phyloP scores from a whole-genome alignment of 257 asterid genomes.

The Cynanchum wilfordii region DNA sequence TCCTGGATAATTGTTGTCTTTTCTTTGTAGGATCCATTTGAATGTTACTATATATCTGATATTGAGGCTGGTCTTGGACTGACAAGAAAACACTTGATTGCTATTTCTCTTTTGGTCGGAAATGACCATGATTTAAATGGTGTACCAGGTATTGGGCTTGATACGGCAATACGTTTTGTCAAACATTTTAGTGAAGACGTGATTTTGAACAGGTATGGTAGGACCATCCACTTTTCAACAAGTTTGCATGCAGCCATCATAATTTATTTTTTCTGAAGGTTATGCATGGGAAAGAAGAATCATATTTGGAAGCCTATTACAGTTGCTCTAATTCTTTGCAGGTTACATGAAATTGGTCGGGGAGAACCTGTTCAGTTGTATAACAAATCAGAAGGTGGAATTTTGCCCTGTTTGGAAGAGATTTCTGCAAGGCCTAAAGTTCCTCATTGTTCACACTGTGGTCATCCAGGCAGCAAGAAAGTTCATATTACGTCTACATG shows the following conservation, averaged over 20 bases:
- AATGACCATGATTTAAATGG: conserved; percentile 82
- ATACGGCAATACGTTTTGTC: conserved; percentile 82
- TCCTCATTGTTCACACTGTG: conserved; percentile 88
- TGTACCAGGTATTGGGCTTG: conserved; percentile 73
- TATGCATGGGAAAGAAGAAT: neutral
- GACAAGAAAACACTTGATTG: conserved; percentile 77
- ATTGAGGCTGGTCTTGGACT: conserved; percentile 81
- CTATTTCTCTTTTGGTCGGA: conserved; percentile 84
- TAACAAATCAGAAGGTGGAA: conserved; percentile 24
- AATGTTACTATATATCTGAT: conserved; percentile 74
- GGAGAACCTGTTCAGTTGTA: conserved; percentile 36
- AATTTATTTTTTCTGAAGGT: neutral
- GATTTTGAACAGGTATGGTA: conserved; percentile 54
- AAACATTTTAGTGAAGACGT: conserved; percentile 63
- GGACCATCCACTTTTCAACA: neutral
- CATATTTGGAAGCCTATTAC: neutral
- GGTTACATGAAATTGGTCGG: conserved; percentile 61
- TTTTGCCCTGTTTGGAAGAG: conserved; percentile 28
- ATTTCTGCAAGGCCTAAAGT: conserved; percentile 41
- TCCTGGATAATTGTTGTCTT: neutral
- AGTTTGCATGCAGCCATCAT: conserved; percentile 3
- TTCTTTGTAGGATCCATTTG: conserved; percentile 77
- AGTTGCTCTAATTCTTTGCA: conserved; percentile 21
- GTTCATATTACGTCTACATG: conserved; percentile 69
- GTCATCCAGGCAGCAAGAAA: conserved; percentile 89